These are phyloP conservation scores for Martiniozyma asiatica DNA, from an alignment of 1,139 yeast species.

Conservation along the genomic window DNA sequence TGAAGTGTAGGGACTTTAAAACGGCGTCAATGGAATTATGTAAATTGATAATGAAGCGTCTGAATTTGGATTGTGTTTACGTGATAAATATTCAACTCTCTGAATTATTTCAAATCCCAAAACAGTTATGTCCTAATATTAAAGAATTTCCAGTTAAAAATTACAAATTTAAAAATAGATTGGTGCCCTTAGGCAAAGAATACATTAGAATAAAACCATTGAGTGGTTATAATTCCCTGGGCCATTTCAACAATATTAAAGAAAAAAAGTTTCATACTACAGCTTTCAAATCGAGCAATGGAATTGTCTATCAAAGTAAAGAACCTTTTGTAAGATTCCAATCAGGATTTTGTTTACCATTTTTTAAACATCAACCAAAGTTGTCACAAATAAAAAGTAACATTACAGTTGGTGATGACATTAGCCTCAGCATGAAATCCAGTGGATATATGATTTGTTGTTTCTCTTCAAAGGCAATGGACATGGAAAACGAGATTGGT, in stretches of 20 bases:
- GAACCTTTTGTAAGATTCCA: slow-evolving; percentile 25
- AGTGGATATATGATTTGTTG: slow-evolving; percentile 51
- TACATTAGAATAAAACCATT: slow-evolving; percentile 35
- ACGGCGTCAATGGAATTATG: too few relatives aligned
- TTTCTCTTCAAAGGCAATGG: slow-evolving; percentile 27
- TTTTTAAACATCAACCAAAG: slow-evolving; percentile 31
- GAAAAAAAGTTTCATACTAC: too few relatives aligned
- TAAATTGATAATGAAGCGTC: too few relatives aligned
- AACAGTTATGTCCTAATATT: slow-evolving; percentile 30
- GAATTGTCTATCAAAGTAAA: slow-evolving; percentile 29
- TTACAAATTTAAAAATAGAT: slow-evolving; percentile 28
- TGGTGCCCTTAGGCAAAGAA: slow-evolving; percentile 22
- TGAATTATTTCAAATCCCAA: too few relatives aligned
- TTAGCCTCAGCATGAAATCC: slow-evolving; percentile 36
- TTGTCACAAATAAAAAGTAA: slow-evolving; percentile 12
- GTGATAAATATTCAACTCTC: too few relatives aligned
- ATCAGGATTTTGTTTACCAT: slow-evolving; percentile 42
- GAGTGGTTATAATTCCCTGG: too few relatives aligned
- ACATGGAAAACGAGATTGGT: slow-evolving; percentile 34
- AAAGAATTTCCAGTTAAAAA: slow-evolving; percentile 33
- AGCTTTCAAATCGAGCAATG: too few relatives aligned
- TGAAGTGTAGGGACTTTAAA: too few relatives aligned
- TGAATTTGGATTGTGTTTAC: too few relatives aligned
- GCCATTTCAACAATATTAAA: too few relatives aligned
- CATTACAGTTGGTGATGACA: slow-evolving; percentile 8